Percentiles rank a stretch among this genome's conserved stretches.
These are phyloP conservation scores for Leptosphaerulina australis DNA, from an alignment of 2,329 filamentous ascomycete genomes.

Conservation along the genomic window DNA sequence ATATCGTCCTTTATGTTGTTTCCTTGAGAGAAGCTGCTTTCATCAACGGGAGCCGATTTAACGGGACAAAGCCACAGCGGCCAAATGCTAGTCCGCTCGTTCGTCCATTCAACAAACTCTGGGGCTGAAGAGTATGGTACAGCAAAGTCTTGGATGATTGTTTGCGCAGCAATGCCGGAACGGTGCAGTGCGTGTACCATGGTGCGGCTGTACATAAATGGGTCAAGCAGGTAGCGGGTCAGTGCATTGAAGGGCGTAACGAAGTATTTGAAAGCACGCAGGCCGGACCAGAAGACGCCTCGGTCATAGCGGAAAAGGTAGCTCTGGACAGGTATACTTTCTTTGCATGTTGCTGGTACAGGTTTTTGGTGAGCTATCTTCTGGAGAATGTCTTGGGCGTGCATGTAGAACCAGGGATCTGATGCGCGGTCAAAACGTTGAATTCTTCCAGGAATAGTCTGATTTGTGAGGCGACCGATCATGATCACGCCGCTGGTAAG, in stretches of 20 bases:
- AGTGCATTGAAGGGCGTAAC: conserved; percentile 64
- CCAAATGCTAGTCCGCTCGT: conserved; percentile 57
- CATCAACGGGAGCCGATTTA: conserved; percentile 34
- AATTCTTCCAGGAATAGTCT: conserved; percentile 43
- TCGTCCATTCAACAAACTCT: conserved; percentile 61
- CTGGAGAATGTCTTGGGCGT: conserved; percentile 51
- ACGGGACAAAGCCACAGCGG: conserved; percentile 66
- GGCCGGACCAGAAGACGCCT: conserved; percentile 69
- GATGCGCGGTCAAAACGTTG: conserved; percentile 60
- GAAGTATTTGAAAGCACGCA: conserved; percentile 67
- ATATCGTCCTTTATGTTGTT: conserved; percentile 38
- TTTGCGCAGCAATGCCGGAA: conserved; percentile 60
- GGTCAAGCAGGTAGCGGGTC: conserved; percentile 64
- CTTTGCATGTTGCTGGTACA: conserved; percentile 29
- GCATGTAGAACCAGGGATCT: conserved; percentile 78
- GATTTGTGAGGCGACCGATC: conserved; percentile 62
- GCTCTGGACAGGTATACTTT: conserved; percentile 56
- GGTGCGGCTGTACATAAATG: conserved; percentile 65
- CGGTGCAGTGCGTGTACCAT: conserved; percentile 69
- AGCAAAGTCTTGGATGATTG: conserved; percentile 68
- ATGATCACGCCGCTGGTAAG: conserved; percentile 63
- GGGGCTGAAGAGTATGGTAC: conserved; percentile 60
- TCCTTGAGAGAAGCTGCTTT: conserved; percentile 41
- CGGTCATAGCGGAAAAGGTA: conserved; percentile 69
- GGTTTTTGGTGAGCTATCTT: conserved; percentile 4